Percentiles rank a stretch among this genome's conserved stretches.
Evolutionary conservation across 106 monocot genomes (phyloP).

Genomic region (Phalaenopsis aphrodite): DNA sequence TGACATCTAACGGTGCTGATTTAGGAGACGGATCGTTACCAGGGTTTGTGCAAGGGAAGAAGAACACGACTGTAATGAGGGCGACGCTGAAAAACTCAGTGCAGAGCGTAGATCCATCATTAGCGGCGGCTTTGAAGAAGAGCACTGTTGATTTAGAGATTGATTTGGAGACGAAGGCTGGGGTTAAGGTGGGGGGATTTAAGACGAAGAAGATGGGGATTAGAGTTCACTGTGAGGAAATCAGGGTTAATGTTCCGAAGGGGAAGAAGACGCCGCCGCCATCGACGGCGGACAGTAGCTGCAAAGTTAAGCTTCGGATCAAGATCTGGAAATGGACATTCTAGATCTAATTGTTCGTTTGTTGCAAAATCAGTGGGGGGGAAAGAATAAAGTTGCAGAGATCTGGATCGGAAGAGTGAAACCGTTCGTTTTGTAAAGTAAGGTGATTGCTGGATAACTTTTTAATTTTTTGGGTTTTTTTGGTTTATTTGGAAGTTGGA

Average conservation of each 20-base stretch:
- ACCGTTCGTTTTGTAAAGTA: constrained; percentile 1
- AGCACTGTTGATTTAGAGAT: constrained; percentile 25
- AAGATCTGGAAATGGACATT: constrained; percentile 84
- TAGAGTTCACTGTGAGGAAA: constrained; percentile 32
- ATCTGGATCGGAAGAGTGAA: not conserved
- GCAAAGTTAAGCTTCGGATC: constrained; percentile 52
- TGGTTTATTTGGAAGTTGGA: not conserved
- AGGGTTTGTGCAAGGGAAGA: constrained; percentile 18
- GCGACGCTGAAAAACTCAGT: constrained; percentile 8
- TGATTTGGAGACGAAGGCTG: constrained; percentile 50
- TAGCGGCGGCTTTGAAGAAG: constrained; percentile 33
- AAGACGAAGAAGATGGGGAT: constrained; percentile 50
- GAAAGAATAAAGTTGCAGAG: not conserved
- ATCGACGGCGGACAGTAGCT: constrained; percentile 22
- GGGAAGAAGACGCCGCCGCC: constrained; percentile 13
- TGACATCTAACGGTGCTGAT: constrained; percentile 14
- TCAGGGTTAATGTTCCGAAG: constrained; percentile 30
- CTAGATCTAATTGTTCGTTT: constrained; percentile 12
- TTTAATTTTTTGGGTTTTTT: not conserved
- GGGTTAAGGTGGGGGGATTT: constrained; percentile 30
- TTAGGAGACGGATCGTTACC: constrained; percentile 31
- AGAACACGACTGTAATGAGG: constrained; percentile 28
- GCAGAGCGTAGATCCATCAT: constrained; percentile 15
- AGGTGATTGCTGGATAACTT: not conserved
- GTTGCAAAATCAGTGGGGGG: not conserved